Evolutionary conservation across 1,284 basidiomycete genomes (phyloP), one percentile per base, ranked within the genome.

Genomic region (Hymenochaete sp.): DNA sequence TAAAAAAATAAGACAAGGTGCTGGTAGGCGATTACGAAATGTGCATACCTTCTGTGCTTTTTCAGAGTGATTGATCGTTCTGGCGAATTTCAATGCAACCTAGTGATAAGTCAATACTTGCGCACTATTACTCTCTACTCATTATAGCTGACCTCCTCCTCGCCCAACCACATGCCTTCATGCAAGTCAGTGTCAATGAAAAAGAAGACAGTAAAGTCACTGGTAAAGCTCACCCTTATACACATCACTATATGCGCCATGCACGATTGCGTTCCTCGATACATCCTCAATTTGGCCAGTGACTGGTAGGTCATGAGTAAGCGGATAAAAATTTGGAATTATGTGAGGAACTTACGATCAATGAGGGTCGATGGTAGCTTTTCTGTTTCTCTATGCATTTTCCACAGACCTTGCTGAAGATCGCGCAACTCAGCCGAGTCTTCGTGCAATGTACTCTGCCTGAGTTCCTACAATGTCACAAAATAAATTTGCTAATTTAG

Each of bases 211-310:
- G 31, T 22, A 2, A 24, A 4, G 26, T 3, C 16, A 38, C n/a
- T n/a, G n/a, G n/a, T n/a, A 16, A 25, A 37, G 47, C 58, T 45
- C 39, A 61, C 68, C 68, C 32, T 50, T 51, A 47, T 60, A 69
- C 35, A 71, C 60, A 49, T 70, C 67, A 47, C 67, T 66, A 45
- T 59, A 67, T 19, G 62, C 60, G 9, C 67, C 68, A 29, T 55
- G 57, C 14, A 57, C 59, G 2, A 64, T 56, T 2, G 59, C 52
- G 38, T 59, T 55, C 14, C 60, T 55, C 32, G 57, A 59, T 14
- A 53, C 58, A 33, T 58, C 44, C 11, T 53, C 53, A 9, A 72
- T 59, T 50, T 70, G 67, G n/a, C 68, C 68, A 13, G 65, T 68
- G 36, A 72, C 69, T 71, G 41, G 18, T 11, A 4, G 13, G 37